Evolutionary conservation across 2,329 filamentous ascomycete genomes (phyloP).

Genomic region (Dothideomycetes sp.): DNA sequence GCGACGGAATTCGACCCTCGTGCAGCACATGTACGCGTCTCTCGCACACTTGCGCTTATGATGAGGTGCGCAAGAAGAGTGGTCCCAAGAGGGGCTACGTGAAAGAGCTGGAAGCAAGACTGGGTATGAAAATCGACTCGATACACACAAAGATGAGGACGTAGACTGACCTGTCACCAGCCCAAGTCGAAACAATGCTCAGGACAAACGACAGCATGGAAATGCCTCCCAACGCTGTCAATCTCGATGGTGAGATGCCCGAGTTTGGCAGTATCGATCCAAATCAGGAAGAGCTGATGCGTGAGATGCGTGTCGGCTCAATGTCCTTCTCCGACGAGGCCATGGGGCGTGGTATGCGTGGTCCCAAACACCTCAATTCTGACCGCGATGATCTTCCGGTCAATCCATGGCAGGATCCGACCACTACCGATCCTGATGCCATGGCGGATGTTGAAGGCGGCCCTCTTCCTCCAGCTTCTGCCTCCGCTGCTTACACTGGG

Average conservation of each 20-base stretch:
- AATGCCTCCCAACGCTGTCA: conserved; percentile 1
- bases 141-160: conserved; percentile 12
- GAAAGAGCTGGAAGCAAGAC: conserved; percentile 81
- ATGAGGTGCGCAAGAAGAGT: conserved; percentile 88
- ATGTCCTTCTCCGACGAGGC: background rate
- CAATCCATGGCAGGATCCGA: too few species aligned
- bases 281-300: conserved; percentile 1
- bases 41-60: conserved; percentile 79
- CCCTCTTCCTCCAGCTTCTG: too few species aligned
- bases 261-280: conserved; percentile 8
- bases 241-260: conserved; percentile 1
- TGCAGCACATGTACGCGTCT: conserved; percentile 85
- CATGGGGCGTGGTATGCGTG: too few species aligned
- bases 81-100: conserved; percentile 92
- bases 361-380: too few species aligned
- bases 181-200: conserved; percentile 80
- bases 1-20: conserved; percentile 73
- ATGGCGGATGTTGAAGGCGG: too few species aligned
- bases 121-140: conserved; percentile 73
- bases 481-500: too few species aligned
- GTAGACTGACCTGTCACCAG: conserved; percentile 12
- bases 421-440: too few species aligned
- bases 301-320: conserved; percentile 5
- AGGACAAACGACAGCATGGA: conserved; percentile 53
- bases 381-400: too few species aligned